A percentile compares a stretch with the other conserved stretches of the same genome.
These are phyloP conservation scores for Kuraishia borneana DNA, from an alignment of 805 yeast genomes.

Conservation along the genomic window DNA sequence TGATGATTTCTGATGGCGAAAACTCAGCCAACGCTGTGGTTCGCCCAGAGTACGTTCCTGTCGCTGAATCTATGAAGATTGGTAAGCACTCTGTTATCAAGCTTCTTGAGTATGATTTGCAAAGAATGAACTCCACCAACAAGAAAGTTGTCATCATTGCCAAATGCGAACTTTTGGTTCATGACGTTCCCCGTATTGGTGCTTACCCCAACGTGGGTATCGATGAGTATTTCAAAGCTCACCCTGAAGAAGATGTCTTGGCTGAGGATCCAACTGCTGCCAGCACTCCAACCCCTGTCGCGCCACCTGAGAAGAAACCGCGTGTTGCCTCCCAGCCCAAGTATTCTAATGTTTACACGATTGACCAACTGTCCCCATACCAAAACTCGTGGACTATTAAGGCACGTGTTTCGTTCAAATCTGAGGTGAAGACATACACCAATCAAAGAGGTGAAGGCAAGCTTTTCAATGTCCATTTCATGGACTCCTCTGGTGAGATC, in stretches of 20 bases:
- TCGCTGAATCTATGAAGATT: constrained; percentile 32
- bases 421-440: constrained; percentile 82
- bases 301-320: constrained; percentile 7
- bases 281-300: constrained; percentile 3
- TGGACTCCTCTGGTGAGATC: constrained; percentile 94
- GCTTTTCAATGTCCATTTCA: constrained; percentile 74
- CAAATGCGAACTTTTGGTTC: constrained; percentile 29
- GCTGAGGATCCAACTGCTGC: constrained; percentile 1
- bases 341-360: constrained; percentile 46
- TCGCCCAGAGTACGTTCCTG: constrained; percentile 33
- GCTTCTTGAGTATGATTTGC: constrained; percentile 28
- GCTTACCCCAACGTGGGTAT: constrained; percentile 28
- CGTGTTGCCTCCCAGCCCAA: constrained; percentile 6
- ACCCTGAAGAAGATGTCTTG: constrained; percentile 40
- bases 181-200: constrained; percentile 24
- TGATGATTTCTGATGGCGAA: constrained; percentile 42
- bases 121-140: constrained; percentile 27
- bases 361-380: constrained; percentile 85
- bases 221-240: constrained; percentile 46
- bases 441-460: constrained; percentile 84
- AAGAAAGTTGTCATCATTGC: constrained; percentile 38
- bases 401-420: constrained; percentile 82
- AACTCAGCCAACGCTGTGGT: constrained; percentile 39
- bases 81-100: constrained; percentile 31
- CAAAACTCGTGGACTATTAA: constrained; percentile 87